Percentiles rank a stretch among this genome's conserved stretches.
These are phyloP conservation scores for Globisporangium canariense DNA, from an alignment of 352 stramenopile genomes.

Conservation along the genomic window DNA sequence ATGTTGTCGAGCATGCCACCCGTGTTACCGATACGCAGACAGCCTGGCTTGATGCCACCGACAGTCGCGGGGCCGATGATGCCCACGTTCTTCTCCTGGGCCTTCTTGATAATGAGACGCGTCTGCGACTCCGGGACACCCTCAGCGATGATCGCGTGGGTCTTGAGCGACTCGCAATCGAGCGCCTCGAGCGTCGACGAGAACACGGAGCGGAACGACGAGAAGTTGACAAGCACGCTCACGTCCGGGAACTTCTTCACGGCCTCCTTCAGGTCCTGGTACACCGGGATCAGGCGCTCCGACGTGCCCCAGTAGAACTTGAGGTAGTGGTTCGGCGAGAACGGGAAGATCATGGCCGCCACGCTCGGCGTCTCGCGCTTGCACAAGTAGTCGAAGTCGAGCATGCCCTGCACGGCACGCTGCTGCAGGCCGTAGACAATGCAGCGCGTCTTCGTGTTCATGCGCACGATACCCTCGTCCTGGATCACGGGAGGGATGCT, in stretches of 20 bases:
- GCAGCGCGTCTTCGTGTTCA: conserved; percentile 86
- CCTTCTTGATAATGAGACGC: conserved; percentile 92
- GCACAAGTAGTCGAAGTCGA: conserved; percentile 98
- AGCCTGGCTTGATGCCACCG: conserved; percentile 96
- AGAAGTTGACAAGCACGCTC: conserved; percentile 96
- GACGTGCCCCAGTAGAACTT: conserved; percentile 97
- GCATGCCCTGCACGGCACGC: conserved; percentile 94
- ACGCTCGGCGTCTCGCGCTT: conserved; percentile 94
- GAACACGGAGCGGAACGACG: conserved; percentile 96
- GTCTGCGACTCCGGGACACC: conserved; percentile 95
- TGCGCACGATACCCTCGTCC: conserved; percentile 83
- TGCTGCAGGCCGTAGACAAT: conserved; percentile 96
- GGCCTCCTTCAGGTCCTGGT: conserved; percentile 89
- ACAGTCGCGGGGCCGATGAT: conserved; percentile 96
- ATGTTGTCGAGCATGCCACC: conserved; percentile 98
- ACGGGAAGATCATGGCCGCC: conserved; percentile 93
- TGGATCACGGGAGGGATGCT: conserved; percentile 52
- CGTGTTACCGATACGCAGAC: conserved; percentile 97
- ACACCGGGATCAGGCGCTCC: conserved; percentile 93
- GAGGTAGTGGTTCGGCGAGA: conserved; percentile 94
- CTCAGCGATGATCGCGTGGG: conserved; percentile 97
- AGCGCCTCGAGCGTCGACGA: conserved; percentile 94
- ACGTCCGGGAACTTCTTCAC: conserved; percentile 93
- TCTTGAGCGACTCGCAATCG: conserved; percentile 92
- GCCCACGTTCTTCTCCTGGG: conserved; percentile 87